A percentile compares a stretch with the other conserved stretches of the same genome.
Conservation (phyloP, 2,329 filamentous ascomycete species). For the Penicillium sp. region DNA sequence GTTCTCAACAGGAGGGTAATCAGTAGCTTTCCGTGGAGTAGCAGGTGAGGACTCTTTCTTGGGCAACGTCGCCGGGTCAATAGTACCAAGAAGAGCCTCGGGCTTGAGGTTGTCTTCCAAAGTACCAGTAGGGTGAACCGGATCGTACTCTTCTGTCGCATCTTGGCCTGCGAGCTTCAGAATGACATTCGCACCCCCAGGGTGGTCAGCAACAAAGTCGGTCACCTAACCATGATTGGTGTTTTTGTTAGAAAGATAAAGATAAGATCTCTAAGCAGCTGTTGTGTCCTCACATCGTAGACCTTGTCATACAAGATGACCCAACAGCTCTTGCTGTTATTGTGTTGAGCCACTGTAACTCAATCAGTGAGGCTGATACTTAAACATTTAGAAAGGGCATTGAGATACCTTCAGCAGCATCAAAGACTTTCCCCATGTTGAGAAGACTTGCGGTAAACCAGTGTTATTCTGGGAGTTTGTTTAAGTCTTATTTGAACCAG, state of each 20-base stretch:
- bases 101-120: constrained; percentile 24
- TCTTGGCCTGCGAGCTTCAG: constrained; percentile 36
- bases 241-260: background rate
- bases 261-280: constrained; percentile 15
- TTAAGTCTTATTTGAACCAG: too few species aligned
- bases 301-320: constrained; percentile 9
- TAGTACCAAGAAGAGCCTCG: constrained; percentile 21
- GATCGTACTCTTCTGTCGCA: constrained; percentile 36
- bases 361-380: background rate
- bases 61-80: constrained; percentile 20
- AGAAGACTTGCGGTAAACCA: background rate
- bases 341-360: constrained; percentile 3
- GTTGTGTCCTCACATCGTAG: background rate
- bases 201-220: constrained; percentile 21
- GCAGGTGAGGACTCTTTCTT: background rate
- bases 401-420: constrained; percentile 35
- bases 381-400: background rate
- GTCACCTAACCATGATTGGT: constrained; percentile 1
- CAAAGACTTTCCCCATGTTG: constrained; percentile 12
- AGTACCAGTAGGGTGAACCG: constrained; percentile 33
- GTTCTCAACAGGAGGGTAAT: constrained; percentile 13
- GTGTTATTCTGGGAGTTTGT: too few species aligned
- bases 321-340: constrained; percentile 6
- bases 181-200: constrained; percentile 35
- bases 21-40: too few species aligned